Evolutionary conservation across 106 monocot genomes (phyloP), one percentile per base, ranked within the genome.

Genomic region (Dioscorea dumetorum): DNA sequence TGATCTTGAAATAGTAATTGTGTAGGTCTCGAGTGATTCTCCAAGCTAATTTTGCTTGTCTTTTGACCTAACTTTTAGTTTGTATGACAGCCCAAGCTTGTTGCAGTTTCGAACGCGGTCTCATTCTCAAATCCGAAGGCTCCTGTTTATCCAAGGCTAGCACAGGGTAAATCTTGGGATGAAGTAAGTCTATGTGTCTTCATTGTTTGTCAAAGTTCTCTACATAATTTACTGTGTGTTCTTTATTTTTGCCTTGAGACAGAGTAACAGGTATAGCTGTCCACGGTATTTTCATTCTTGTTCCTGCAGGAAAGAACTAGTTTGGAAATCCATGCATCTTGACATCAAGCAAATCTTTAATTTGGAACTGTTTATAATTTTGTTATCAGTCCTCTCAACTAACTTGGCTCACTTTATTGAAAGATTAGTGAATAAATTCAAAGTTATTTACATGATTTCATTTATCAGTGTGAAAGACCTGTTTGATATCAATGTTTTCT

Each of bases 101-200:
- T 95, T 32, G 81, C 95, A 16, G 74, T 91, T 12, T 95, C 91
- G 48, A 82, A 87, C 78, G 32, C 50, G 32, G 48, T 95, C 35
- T 71, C 88, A 6, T 95, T 95, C 74, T 74, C 77, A 19, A 88
- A 95, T 70, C 91, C 95, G 5, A 91, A 88, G 62, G 88, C 86
- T 19, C 95, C 95, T 33, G 73, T 91, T 33, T 95, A 95, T 76
- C 95, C 95, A 54, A 81, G 95, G 2, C 80, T 95, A 28, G 83
- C 95, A 28, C 88, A 84, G 18, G 95, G 95, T 28, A 95, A 95
- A 71, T 31, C 63, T 28, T 95, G 95, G 95, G 72, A 95, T 76
- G 95, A 95, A 81, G 91, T 89, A 62, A 67, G 61, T 58, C 13
- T 5, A 7, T 21, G 15, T 28, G 28, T 28, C 3, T 28, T 28